Conservation (phyloP, 169 alveolate genomes). For the Cryptosporidium sp. region DNA sequence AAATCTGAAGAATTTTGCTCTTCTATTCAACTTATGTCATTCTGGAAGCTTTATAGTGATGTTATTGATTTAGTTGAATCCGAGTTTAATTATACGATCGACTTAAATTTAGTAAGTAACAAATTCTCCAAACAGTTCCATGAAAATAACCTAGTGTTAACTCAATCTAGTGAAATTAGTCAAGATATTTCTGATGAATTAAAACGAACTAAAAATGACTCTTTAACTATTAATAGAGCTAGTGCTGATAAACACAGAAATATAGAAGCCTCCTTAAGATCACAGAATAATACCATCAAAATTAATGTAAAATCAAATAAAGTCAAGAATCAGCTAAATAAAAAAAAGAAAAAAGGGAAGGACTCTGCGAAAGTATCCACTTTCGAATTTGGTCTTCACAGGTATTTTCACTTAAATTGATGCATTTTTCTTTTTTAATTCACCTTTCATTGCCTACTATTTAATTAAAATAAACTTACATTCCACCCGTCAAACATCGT, state of each 20-base stretch:
- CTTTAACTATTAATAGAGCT: neutral
- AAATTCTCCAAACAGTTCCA: neutral
- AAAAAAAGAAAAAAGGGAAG: neutral
- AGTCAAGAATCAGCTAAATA: neutral
- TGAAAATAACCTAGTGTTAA: neutral
- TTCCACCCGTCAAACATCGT: neutral
- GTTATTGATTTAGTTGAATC: slow-evolving; percentile 14
- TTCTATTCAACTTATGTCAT: slow-evolving; percentile 65
- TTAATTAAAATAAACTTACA: neutral
- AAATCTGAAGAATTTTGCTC: slow-evolving; percentile 47
- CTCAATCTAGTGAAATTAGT: neutral
- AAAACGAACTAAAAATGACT: neutral
- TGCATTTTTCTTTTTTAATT: neutral
- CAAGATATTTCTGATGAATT: neutral
- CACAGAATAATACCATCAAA: too few species aligned
- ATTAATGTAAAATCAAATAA: neutral
- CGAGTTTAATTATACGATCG: neutral
- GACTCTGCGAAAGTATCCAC: neutral
- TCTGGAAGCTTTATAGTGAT: slow-evolving; percentile 33
- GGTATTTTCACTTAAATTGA: neutral
- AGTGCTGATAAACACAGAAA: neutral
- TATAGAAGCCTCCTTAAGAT: neutral
- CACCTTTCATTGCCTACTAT: neutral
- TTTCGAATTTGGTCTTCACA: slow-evolving; percentile 1
- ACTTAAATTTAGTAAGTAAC: neutral